phyloP scores from a whole-genome alignment of 768 basidiomycete genomes.

The Lactarius sp. region DNA sequence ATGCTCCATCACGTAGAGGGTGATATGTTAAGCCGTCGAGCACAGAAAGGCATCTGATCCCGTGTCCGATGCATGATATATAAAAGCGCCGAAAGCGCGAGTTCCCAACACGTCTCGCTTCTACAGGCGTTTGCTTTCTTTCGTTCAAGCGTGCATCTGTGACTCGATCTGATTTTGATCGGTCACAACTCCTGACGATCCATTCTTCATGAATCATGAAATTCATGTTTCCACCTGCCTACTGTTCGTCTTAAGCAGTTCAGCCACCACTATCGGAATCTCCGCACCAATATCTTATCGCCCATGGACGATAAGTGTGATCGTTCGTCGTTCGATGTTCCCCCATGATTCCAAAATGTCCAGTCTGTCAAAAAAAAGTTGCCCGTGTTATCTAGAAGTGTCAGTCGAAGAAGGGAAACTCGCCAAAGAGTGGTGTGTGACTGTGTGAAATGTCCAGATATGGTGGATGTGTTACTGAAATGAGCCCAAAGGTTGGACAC shows the following conservation, averaged over 20 bases:
- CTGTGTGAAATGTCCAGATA: conserved; percentile 21
- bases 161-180: conserved; percentile 20
- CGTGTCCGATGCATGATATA: background rate
- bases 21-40: background rate
- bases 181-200: conserved; percentile 24
- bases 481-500: conserved; percentile 2
- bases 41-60: conserved; percentile 4
- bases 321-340: background rate
- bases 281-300: conserved; percentile 2
- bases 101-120: conserved; percentile 8
- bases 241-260: background rate
- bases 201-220: conserved; percentile 11
- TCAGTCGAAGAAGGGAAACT: conserved; percentile 22
- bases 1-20: background rate
- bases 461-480: conserved; percentile 20
- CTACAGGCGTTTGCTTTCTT: conserved; percentile 14
- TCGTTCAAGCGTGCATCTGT: conserved; percentile 13
- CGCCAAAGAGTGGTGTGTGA: conserved; percentile 20
- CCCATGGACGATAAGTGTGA: background rate
- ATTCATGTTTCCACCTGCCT: background rate
- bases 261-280: background rate
- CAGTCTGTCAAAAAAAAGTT: conserved; percentile 15
- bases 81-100: background rate
- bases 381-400: conserved; percentile 23
- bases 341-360: conserved; percentile 5